Evolutionary conservation across 371 early-diverging fungal species (phyloP).

Genomic region (Syncephalis plumigaleata): DNA sequence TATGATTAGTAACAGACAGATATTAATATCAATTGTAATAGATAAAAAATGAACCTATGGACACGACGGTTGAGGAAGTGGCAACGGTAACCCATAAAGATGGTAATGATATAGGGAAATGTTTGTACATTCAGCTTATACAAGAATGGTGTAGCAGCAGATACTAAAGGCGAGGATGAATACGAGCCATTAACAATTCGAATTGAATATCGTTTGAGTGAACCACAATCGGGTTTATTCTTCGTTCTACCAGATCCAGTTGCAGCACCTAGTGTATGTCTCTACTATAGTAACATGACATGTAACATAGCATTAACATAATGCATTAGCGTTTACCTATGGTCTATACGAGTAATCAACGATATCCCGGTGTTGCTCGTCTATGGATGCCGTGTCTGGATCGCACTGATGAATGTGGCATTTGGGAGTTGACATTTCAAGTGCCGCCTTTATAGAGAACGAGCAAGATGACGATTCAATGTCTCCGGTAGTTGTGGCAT

Average conservation of each 20-base stretch:
- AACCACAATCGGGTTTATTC: conserved; percentile 29
- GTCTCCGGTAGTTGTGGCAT: conserved; percentile 33
- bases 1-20: no score
- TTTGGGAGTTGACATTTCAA: conserved; percentile 57
- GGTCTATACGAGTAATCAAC: conserved; percentile 61
- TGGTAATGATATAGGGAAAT: neutral
- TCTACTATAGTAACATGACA: conserved; percentile 4
- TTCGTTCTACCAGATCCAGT: conserved; percentile 37
- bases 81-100: neutral
- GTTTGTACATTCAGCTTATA: neutral
- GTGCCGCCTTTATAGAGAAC: conserved; percentile 11
- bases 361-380: conserved; percentile 55
- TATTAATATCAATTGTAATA: no score
- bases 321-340: conserved; percentile 32
- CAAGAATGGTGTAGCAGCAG: neutral
- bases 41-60: neutral
- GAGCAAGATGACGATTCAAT: conserved; percentile 23
- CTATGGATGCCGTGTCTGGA: conserved; percentile 85
- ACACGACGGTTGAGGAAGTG: neutral
- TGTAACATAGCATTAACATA: conserved; percentile 6
- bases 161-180: neutral
- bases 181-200: conserved; percentile 21
- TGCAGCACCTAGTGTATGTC: conserved; percentile 30
- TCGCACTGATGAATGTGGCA: conserved; percentile 45
- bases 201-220: conserved; percentile 26